A percentile compares a stretch with the other conserved stretches of the same genome.
Evolutionary conservation across 169 alveolate species (phyloP).

Genomic region (Plasmodium coatneyi): DNA sequence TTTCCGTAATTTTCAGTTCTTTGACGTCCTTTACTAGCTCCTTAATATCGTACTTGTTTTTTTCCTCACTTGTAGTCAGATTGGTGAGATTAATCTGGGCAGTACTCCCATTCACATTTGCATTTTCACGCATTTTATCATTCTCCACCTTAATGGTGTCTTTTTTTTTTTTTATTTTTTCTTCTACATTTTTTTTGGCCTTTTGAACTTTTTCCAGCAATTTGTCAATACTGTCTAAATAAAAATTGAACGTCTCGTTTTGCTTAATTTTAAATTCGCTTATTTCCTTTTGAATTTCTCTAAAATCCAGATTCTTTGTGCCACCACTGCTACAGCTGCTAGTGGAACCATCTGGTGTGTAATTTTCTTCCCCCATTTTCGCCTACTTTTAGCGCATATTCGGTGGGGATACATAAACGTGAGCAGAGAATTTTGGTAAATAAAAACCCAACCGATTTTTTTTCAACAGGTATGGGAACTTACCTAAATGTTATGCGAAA

Average conservation of each 20-base stretch:
- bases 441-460: not conserved
- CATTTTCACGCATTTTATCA: not conserved
- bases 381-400: not conserved
- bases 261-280: constrained; percentile 46
- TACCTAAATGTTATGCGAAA: not conserved
- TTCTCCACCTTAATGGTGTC: not conserved
- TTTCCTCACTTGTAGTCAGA: not conserved
- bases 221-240: constrained; percentile 28
- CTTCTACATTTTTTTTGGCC: constrained; percentile 51
- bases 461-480: not conserved
- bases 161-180: constrained; percentile 17
- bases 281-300: constrained; percentile 45
- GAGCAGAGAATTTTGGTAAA: not conserved
- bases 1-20: constrained; percentile 15
- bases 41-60: constrained; percentile 5
- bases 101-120: not conserved
- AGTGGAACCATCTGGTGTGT: not conserved
- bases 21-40: constrained; percentile 45
- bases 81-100: not conserved
- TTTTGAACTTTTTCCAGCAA: constrained; percentile 42
- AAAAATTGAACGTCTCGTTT: constrained; percentile 46
- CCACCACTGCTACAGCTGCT: not conserved
- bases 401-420: not conserved
- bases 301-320: constrained; percentile 11
- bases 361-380: constrained; percentile 40